Base-by-base conservation (phyloP, 2,329 filamentous ascomycete species). In the Pestalotiopsis sp. region DNA sequence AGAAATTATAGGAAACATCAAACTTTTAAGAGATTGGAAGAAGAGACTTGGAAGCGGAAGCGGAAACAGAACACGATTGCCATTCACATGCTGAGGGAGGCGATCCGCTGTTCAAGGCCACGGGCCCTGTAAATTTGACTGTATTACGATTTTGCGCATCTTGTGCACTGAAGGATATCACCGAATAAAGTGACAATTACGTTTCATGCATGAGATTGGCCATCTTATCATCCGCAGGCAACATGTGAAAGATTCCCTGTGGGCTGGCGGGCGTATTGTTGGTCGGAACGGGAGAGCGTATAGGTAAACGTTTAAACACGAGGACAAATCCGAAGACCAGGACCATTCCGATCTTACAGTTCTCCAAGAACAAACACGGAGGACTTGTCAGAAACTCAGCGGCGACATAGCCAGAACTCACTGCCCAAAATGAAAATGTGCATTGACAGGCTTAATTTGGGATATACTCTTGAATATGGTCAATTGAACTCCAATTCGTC, bases 1-100 rank as follows among this genome's bases (percentile, higher is more conserved):
- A 83, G 76, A 84, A 86, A 76, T 80, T 88, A 85, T 89, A 80
- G 81, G 57, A 68, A 23, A 3, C n/a, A 1, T n/a, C 45, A 7
- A 23, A 1, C 31, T 36, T 36, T 36, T 9, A 52, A 52, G 6
- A 52, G 39, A 39, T n/a, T 23, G 45, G 45, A n/a, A n/a, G 17
- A 20, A 23, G 45, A 52, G 4, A 52, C 31, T 52, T n/a, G 17
- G 45, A 52, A 23, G 17, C 45, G 45, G 20, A 52, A 20, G 45
- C 45, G 45, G 45, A 52, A 20, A 20, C 45, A 20, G 45, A 52
- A 20, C 45, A 52, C 45, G 17, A 52, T 52, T 14, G 20, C n/a
- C 45, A 52, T 52, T 20, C 45, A 52, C 3, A 11, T 20, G 4
- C 1, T 9, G 41, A 31, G 9, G 39, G 20, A 39, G 39, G 13